Evolutionary conservation across 139 green algal genomes (phyloP).

Genomic region (Chlorella sp.): DNA sequence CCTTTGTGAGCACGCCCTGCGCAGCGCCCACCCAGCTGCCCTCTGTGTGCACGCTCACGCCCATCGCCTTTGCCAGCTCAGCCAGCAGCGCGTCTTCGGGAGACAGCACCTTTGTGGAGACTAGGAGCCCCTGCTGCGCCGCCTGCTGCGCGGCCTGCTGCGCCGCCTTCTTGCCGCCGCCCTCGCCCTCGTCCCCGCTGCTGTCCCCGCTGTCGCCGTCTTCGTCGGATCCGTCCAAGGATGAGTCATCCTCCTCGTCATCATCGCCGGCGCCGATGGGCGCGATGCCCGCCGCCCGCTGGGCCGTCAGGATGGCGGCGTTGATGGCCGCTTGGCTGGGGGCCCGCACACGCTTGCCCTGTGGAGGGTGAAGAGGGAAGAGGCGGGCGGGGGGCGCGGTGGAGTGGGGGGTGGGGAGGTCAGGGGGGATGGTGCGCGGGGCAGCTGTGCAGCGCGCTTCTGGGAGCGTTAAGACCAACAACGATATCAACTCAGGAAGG

Average conservation of each 20-base stretch:
- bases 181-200: slow-evolving; percentile 8
- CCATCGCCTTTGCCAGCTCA: background rate
- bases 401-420: too few relatives aligned
- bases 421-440: too few relatives aligned
- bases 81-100: background rate
- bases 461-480: too few relatives aligned
- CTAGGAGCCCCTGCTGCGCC: background rate
- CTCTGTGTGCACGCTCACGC: slow-evolving; percentile 8
- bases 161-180: background rate
- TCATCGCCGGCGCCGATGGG: background rate
- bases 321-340: slow-evolving; percentile 45
- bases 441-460: too few relatives aligned
- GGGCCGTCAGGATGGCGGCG: slow-evolving; percentile 34
- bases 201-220: background rate
- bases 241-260: background rate
- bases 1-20: slow-evolving; percentile 23
- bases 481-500: too few relatives aligned
- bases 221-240: background rate
- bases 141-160: background rate
- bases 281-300: background rate
- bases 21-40: slow-evolving; percentile 37
- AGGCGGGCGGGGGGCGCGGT: background rate
- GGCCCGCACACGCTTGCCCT: slow-evolving; percentile 47
- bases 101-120: background rate
- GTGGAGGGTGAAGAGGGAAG: background rate